Conservation (phyloP, 192 early-diverging fungal species). For the Chytriomyces hyalinus region DNA sequence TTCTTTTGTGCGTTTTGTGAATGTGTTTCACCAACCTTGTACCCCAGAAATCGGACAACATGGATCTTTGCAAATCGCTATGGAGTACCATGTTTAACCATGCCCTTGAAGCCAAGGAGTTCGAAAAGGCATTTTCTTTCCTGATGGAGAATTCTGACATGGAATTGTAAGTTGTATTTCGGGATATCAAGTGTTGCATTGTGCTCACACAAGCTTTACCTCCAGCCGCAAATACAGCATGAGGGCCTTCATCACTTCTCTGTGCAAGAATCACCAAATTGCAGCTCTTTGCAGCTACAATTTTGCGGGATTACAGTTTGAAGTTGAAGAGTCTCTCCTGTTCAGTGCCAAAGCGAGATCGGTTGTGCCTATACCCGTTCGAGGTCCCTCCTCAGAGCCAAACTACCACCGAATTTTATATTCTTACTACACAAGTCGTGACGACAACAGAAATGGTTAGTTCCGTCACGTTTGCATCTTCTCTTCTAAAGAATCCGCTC, state of each 20-base stretch:
- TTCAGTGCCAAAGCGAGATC: conserved; percentile 33
- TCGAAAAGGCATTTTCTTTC: conserved; percentile 34
- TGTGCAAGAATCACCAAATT: conserved; percentile 39
- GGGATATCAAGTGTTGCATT: conserved; percentile 15
- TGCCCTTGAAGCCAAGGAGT: conserved; percentile 32
- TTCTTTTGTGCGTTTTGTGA: background rate
- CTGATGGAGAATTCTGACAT: conserved; percentile 32
- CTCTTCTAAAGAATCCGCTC: conserved; percentile 13
- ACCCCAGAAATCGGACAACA: conserved; percentile 17
- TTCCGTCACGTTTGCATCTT: background rate
- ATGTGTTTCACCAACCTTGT: background rate
- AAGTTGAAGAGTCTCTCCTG: conserved; percentile 44
- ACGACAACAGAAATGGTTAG: conserved; percentile 43
- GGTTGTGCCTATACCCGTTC: conserved; percentile 18
- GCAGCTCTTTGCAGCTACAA: conserved; percentile 37
- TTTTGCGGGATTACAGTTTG: conserved; percentile 39
- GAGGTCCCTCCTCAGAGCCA: background rate
- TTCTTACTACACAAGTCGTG: conserved; percentile 39
- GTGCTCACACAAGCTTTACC: background rate
- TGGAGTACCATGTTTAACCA: conserved; percentile 40
- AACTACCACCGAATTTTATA: conserved; percentile 52
- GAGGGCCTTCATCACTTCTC: conserved; percentile 31
- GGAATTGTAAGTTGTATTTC: conserved; percentile 37
- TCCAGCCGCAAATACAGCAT: conserved; percentile 37
- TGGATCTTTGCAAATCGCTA: conserved; percentile 7